A percentile compares a stretch with the other conserved stretches of the same genome.
These are phyloP conservation scores for Neurospora discreta DNA, from an alignment of 495 filamentous ascomycete genomes.

Conservation along the genomic window DNA sequence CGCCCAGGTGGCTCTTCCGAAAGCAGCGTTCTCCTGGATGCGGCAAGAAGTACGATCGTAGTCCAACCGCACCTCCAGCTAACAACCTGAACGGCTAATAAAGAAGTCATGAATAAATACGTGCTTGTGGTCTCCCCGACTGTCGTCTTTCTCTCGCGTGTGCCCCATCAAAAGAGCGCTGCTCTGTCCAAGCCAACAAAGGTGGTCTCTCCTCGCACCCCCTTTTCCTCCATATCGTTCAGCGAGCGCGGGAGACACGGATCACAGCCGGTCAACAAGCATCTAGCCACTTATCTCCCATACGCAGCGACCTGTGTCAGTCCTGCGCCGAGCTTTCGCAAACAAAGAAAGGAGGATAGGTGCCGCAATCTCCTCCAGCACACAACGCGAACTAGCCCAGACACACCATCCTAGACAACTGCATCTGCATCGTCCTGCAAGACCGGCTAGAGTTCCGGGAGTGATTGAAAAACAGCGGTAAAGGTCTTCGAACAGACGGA, in stretches of 20 bases:
- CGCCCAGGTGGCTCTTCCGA: not conserved
- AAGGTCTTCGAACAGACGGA: not conserved
- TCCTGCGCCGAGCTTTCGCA: not conserved
- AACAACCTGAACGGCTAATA: not conserved
- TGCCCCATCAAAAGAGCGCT: not conserved
- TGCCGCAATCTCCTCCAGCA: not conserved
- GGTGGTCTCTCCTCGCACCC: not conserved
- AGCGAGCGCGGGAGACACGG: not conserved
- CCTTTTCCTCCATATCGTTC: not conserved
- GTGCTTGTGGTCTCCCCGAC: not conserved
- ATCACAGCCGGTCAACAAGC: not conserved
- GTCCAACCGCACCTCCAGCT: not conserved
- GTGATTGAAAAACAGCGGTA: not conserved
- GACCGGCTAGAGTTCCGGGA: not conserved
- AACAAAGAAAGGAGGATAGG: not conserved
- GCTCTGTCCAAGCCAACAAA: not conserved
- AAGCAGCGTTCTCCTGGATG: not conserved
- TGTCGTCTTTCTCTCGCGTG: not conserved
- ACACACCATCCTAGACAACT: not conserved
- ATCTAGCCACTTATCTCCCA: not conserved
- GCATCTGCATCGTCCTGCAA: not conserved
- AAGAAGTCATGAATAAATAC: not conserved
- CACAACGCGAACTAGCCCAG: not conserved
- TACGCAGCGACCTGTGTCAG: not conserved
- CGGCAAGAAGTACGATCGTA: not conserved